Evolutionary conservation across 495 filamentous ascomycete genomes (phyloP).

Genomic region (Apodospora peruviana): DNA sequence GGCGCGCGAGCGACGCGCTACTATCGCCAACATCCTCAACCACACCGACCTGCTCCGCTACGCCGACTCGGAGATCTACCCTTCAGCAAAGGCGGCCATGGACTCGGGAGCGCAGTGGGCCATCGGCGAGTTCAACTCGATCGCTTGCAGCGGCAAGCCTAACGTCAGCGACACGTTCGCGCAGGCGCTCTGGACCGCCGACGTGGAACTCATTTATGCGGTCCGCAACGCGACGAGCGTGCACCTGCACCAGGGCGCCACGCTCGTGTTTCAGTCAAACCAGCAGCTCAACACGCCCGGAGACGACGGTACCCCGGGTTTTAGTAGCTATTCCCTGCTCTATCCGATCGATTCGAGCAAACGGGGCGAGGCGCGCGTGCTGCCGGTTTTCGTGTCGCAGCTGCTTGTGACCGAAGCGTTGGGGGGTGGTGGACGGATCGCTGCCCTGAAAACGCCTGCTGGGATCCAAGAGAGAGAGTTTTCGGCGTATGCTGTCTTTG

Average conservation of each 20-base stretch:
- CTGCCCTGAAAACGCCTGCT: slow-evolving; percentile 7
- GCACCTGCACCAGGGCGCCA: slow-evolving; percentile 18
- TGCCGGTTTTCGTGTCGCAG: slow-evolving; percentile 18
- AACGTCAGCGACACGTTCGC: slow-evolving; percentile 23
- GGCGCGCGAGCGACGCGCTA: slow-evolving; percentile 17
- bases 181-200: slow-evolving; percentile 18
- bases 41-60: slow-evolving; percentile 17
- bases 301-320: slow-evolving; percentile 17
- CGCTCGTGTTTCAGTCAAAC: slow-evolving; percentile 15
- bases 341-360: slow-evolving; percentile 15
- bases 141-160: slow-evolving; percentile 24
- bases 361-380: slow-evolving; percentile 12
- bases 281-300: slow-evolving; percentile 20
- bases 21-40: slow-evolving; percentile 23
- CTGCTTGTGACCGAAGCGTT: slow-evolving; percentile 14
- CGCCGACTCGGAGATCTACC: slow-evolving; percentile 17
- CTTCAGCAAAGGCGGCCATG: slow-evolving; percentile 12
- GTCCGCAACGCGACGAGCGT: slow-evolving; percentile 16
- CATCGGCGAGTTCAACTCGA: slow-evolving; percentile 20
- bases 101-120: slow-evolving; percentile 9
- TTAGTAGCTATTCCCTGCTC: slow-evolving; percentile 13
- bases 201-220: slow-evolving; percentile 14
- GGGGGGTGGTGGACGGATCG: slow-evolving; percentile 9
- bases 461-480: slow-evolving; percentile 7
- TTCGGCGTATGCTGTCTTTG: slow-evolving; percentile 11